Evolutionary conservation across 768 basidiomycete genomes (phyloP).

Genomic region (Auriscalpium microsporum): DNA sequence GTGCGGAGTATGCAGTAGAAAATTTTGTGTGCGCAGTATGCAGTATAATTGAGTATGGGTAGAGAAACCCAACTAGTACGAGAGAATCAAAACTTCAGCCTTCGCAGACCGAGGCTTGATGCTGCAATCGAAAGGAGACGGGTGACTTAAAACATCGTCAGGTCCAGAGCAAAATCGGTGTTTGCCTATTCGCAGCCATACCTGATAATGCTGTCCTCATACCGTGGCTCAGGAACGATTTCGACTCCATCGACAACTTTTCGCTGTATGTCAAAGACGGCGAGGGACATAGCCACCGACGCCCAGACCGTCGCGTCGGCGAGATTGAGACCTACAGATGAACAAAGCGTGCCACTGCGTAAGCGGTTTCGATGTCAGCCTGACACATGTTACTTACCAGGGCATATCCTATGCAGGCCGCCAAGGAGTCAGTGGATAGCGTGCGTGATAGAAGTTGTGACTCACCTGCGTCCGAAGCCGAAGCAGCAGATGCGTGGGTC

Average conservation of each 20-base stretch:
- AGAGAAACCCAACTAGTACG: not conserved
- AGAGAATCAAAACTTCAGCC: constrained; percentile 17
- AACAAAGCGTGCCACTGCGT: too few relatives aligned
- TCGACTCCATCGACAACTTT: not conserved
- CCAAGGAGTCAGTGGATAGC: not conserved
- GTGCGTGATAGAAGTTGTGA: not conserved
- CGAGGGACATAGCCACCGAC: not conserved
- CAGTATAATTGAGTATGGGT: too few relatives aligned
- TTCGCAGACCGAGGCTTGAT: constrained; percentile 22
- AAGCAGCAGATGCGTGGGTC: constrained; percentile 21
- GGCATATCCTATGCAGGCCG: constrained; percentile 1
- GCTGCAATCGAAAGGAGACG: constrained; percentile 19
- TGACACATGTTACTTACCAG: not conserved
- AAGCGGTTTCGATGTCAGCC: not conserved
- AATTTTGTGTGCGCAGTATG: too few relatives aligned
- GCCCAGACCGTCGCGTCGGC: not conserved
- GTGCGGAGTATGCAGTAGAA: too few relatives aligned
- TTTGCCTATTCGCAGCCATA: not conserved
- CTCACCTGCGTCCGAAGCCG: constrained; percentile 24
- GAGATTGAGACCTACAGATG: not conserved
- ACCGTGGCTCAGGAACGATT: not conserved
- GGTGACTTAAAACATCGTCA: constrained; percentile 15
- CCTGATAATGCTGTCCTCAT: not conserved
- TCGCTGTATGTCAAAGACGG: not conserved
- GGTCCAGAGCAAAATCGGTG: not conserved